Conservation (phyloP, 257 asterid genomes). For the Oldenlandia corymbosa region DNA sequence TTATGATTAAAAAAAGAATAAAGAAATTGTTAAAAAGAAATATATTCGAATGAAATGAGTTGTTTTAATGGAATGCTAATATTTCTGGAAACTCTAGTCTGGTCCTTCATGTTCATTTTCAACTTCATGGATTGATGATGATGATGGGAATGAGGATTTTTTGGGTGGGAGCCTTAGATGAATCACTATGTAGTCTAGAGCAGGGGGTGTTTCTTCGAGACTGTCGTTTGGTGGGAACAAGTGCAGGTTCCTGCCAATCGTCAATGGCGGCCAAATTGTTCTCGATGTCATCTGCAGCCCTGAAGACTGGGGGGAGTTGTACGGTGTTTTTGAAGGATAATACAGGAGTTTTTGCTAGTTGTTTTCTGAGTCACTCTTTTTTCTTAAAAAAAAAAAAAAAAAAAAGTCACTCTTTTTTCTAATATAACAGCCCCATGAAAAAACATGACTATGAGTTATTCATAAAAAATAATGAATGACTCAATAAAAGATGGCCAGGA, state of each 20-base stretch:
- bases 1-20: background rate
- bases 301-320: slow-evolving; percentile 71
- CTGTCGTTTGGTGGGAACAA: slow-evolving; percentile 34
- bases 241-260: slow-evolving; percentile 24
- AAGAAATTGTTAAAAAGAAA: slow-evolving; percentile 7
- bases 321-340: no score
- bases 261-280: slow-evolving; percentile 40
- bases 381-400: no score
- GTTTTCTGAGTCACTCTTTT: no score
- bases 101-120: background rate
- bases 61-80: background rate
- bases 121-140: no score
- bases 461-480: no score
- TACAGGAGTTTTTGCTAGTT: no score
- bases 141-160: no score
- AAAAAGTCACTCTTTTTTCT: no score
- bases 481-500: no score
- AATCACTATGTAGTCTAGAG: slow-evolving; percentile 19
- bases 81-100: slow-evolving; percentile 7
- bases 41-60: background rate
- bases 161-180: slow-evolving; percentile 22
- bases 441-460: no score
- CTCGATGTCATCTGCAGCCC: slow-evolving; percentile 28
- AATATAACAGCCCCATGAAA: no score
- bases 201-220: slow-evolving; percentile 23